Evolutionary conservation across 768 basidiomycete genomes (phyloP), one percentile per base, ranked within the genome.

Genomic region (Nidula microcarpa): DNA sequence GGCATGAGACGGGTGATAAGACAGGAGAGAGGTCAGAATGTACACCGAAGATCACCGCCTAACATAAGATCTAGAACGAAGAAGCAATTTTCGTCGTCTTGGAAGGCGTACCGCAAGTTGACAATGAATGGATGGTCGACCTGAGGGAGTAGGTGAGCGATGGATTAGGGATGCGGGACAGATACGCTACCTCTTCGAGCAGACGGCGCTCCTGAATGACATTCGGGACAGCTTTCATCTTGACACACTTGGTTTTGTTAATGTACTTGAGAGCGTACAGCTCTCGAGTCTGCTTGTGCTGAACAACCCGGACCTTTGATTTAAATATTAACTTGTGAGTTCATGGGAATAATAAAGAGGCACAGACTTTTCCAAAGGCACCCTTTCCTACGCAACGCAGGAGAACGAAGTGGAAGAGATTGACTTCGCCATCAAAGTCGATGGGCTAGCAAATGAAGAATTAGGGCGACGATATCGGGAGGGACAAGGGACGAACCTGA

Each of bases 261-360:
- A 99, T 99, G 74, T 99, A 99, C 71, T 99, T 99, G 69, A 99
- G 85, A 5, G 97, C 97, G 63, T 94, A 98, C 44, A 99, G 80
- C 14, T 94, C 89, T 57, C 92, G 89, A n/a, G 94, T 91, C 69
- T 98, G 92, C 67, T 98, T 99, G 76, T 98, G 97, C 71, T 99
- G 96, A 6, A 99, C 97, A 55, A 99, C 96, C 43, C 97, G 89
- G 74, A 99, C 96, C 96, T 98, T 58, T 41, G 49, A 30, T 30
- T 30, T 4, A 30, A 30, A 30, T 30, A 30, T 30, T 17, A 47
- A 52, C n/a, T n/a, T 53, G 62, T 43, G 48, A 44, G 30, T 43
- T 51, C 17, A 51, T 30, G 33, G 57, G 63, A 51, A 50, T 41
- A 52, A 18, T 33, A 48, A 43, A 33, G 53, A 32, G 43, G 11